phyloP scores from a whole-genome alignment of 371 early-diverging fungal species.

The Homolaphlyctis polyrhiza region DNA sequence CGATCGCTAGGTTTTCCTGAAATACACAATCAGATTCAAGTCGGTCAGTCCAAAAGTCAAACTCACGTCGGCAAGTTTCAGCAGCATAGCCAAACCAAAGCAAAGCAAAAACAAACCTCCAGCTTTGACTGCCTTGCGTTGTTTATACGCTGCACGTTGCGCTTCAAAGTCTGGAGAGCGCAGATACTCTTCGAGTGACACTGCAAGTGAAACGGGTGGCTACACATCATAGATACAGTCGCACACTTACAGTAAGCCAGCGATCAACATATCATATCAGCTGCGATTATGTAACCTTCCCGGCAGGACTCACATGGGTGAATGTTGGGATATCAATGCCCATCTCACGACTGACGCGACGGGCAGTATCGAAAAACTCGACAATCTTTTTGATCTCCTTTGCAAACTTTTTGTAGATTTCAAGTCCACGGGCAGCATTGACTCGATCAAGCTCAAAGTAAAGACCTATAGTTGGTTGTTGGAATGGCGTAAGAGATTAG shows the following conservation, averaged over 20 bases:
- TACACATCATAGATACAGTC: conserved; percentile 19
- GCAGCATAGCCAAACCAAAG: too few species aligned
- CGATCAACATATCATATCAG: not conserved
- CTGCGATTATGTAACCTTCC: not conserved
- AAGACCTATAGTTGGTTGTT: conserved; percentile 11
- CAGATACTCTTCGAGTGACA: conserved; percentile 83
- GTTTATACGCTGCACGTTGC: conserved; percentile 36
- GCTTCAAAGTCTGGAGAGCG: conserved; percentile 64
- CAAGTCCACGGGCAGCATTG: conserved; percentile 74
- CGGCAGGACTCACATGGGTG: conserved; percentile 61
- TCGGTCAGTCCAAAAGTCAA: too few species aligned
- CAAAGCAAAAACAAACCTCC: too few species aligned
- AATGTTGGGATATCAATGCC: conserved; percentile 75
- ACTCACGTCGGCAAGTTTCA: too few species aligned
- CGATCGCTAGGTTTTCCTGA: too few species aligned
- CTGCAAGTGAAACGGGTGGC: conserved; percentile 81
- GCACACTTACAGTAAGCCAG: not conserved
- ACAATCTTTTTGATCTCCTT: conserved; percentile 73
- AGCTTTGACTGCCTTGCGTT: conserved; percentile 17
- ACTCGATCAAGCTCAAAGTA: conserved; percentile 84
- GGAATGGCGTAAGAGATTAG: not conserved
- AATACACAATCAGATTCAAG: too few species aligned
- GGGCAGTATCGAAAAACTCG: conserved; percentile 75
- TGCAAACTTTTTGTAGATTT: conserved; percentile 86
- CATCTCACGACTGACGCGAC: conserved; percentile 61